Evolutionary conservation across 139 green algal species (phyloP).

Genomic region (Marvania coccoides): DNA sequence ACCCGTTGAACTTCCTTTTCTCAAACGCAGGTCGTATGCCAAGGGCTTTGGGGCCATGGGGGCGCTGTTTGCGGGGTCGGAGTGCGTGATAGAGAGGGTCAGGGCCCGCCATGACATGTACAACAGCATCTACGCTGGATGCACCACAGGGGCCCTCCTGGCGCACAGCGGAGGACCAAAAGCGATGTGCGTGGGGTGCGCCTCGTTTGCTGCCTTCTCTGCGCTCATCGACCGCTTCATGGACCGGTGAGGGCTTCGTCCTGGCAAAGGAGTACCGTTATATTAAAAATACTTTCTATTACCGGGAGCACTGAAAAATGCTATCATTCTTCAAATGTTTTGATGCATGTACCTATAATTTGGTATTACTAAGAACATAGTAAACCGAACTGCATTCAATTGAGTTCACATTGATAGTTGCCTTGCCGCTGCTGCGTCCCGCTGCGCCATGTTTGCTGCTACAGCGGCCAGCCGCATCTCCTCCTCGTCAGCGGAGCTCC

Average conservation of each 20-base stretch:
- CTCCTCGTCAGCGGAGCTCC: neutral
- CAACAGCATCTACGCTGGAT: slow-evolving; percentile 85
- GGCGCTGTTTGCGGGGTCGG: slow-evolving; percentile 79
- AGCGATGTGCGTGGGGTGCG: slow-evolving; percentile 84
- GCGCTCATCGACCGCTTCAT: slow-evolving; percentile 81
- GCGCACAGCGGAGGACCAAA: slow-evolving; percentile 64
- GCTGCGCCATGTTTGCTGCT: neutral
- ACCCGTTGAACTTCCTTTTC: neutral
- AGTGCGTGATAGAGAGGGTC: slow-evolving; percentile 91
- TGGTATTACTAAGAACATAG: no score
- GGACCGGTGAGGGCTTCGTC: slow-evolving; percentile 28
- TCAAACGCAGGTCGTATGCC: slow-evolving; percentile 61
- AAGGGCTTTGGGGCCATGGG: slow-evolving; percentile 91
- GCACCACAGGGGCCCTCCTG: slow-evolving; percentile 78
- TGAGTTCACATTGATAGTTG: no score
- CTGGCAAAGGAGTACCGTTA: no score
- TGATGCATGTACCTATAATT: no score
- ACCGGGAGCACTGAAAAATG: no score
- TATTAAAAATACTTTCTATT: no score
- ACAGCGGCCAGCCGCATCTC: neutral
- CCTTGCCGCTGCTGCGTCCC: neutral
- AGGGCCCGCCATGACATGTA: slow-evolving; percentile 83
- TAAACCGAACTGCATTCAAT: no score
- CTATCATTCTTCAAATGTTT: no score
- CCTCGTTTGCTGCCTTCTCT: slow-evolving; percentile 82